Evolutionary conservation across 23 red algal species (phyloP), one percentile per base, ranked within the genome.

Genomic region (Gracilaria gracilis): DNA sequence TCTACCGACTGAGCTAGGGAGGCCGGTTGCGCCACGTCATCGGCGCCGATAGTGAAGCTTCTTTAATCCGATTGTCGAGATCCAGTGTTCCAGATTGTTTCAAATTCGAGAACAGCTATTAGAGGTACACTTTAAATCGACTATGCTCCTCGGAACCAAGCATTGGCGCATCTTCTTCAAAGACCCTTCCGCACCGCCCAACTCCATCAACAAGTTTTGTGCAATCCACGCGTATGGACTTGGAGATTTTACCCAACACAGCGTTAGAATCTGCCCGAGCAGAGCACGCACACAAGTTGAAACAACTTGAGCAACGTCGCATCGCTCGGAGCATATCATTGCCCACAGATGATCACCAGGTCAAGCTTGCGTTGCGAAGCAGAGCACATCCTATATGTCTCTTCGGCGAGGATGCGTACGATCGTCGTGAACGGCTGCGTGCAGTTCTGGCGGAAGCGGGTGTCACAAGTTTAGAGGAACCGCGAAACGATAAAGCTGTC

Each of bases 1-100:
- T 98, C 96, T 98, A 98, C 96, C 96, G 96, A 98, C 96, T 98
- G 96, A 98, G 96, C 96, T 98, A 98, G 87, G 87, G 87, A 91
- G 87, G 87, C 87, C 51, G n/a, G 51, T 20, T 1, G 51, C 51
- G 16, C 9, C 2, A n/a, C n/a, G n/a, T n/a, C n/a, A n/a, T n/a
- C n/a, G n/a, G n/a, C n/a, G n/a, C n/a, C n/a, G n/a, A n/a, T n/a
- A n/a, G 42, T 11, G 42, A 55, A 15, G 51, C 11, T 55, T 55
- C 17, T 55, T 55, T 5, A 48, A 48, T 8, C 12, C 12, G 51
- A 55, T 55, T 15, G 51, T 55, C 19, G 42, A 46, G 42, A 46
- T 46, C 42, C 11, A 7, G 42, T 46, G 42, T 46, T 7, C 42
- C 42, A 46, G 11, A 4, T 46, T 11, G 42, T 55, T 55, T 55